Conservation (phyloP, 2,329 filamentous ascomycete species). For the Orbilia oligospora region DNA sequence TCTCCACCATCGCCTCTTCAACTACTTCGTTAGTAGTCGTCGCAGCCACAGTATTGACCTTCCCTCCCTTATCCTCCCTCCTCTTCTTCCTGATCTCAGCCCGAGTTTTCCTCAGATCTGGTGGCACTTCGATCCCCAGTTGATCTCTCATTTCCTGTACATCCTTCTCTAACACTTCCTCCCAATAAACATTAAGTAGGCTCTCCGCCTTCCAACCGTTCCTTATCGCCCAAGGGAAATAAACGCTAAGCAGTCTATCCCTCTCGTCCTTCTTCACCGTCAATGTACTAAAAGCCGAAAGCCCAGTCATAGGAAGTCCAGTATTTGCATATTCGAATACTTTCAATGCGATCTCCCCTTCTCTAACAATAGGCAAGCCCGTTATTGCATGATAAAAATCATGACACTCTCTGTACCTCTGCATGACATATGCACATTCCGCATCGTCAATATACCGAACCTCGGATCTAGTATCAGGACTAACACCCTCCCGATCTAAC, state of each 20-base stretch:
- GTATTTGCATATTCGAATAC: conserved; percentile 98
- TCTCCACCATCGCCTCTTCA: conserved; percentile 35
- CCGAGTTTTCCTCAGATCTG: conserved; percentile 81
- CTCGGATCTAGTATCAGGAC: conserved; percentile 84
- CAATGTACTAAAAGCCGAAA: conserved; percentile 81
- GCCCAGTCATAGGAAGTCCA: conserved; percentile 90
- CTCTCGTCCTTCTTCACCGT: conserved; percentile 76
- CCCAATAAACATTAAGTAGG: conserved; percentile 97
- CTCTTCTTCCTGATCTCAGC: conserved; percentile 78
- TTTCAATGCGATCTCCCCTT: conserved; percentile 97
- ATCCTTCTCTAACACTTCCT: conserved; percentile 89
- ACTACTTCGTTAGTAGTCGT: not conserved
- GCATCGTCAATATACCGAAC: conserved; percentile 95
- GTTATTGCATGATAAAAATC: conserved; percentile 98
- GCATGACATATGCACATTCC: conserved; percentile 98
- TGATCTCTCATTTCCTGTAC: conserved; percentile 80
- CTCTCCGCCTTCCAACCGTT: conserved; percentile 84
- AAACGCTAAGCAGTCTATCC: conserved; percentile 78
- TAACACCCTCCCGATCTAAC: conserved; percentile 94
- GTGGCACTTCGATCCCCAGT: conserved; percentile 87
- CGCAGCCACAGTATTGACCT: not conserved
- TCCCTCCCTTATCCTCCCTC: conserved; percentile 68
- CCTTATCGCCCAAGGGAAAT: conserved; percentile 89
- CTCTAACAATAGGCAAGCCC: conserved; percentile 88
- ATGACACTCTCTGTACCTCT: conserved; percentile 95